Base-by-base conservation (phyloP, 768 basidiomycete species). In the Trametopsis cervina region DNA sequence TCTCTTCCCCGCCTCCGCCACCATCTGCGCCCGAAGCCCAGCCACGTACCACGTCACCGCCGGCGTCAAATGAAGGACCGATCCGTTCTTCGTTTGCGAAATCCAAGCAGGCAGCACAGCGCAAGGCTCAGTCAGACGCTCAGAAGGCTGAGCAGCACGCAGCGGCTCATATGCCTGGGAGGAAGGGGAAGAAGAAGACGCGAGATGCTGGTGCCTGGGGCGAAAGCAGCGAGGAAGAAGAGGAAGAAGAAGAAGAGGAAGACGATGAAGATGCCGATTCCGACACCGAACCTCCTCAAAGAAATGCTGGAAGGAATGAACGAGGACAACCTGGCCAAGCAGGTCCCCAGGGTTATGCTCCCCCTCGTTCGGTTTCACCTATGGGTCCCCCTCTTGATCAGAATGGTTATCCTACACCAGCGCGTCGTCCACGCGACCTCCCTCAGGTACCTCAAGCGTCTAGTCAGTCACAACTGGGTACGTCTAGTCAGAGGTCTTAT, bases 31-130 rank as follows among this genome's bases (percentile, higher is more conserved):
- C 58, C 29, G 49, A 58, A 41, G 48, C 54, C 15, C 57, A 60
- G 44, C 60, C 65, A 0, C 53, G 55, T 33, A 53, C 54, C 27
- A 51, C 54, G 27, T 64, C 60, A 2, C 63, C 63, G 20, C 56
- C 58, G 18, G 46, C 56, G 15, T 54, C 63, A 20, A 46, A 50
- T 9, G 43, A 54, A 20, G 57, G 57, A 17, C 76, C 78, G 46
- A 86, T 76, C 67, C 81, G 80, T 45, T 94, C 92, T 0, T 92
- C 94, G 3, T 97, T 97, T 61, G 88, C 91, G 0, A 84, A 84
- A 1, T 89, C 86, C 15, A 86, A 78, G 58, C 80, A 84, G 54
- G 91, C 91, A 33, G 80, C 81, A 18, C 85, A 97, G 60, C 77
- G 95, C 45, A 85, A 87, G 57, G 86, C 88, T 6, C 89, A 86